Evolutionary conservation across 2,329 filamentous ascomycete species (phyloP), one percentile per base, ranked within the genome.

Genomic region (Sordariomycetes sp.): DNA sequence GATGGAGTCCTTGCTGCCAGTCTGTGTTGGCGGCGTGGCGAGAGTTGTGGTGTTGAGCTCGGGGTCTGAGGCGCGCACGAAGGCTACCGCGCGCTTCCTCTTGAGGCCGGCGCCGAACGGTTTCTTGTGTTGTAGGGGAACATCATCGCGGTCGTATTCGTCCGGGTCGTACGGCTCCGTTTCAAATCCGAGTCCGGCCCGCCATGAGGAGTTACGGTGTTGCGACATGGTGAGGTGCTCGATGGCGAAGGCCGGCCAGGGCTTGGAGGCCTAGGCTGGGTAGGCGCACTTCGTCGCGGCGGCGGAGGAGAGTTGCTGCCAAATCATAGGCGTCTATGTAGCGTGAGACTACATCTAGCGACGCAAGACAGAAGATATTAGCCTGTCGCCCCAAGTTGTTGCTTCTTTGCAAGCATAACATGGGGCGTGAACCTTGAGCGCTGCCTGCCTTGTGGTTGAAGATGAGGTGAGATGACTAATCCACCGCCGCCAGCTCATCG

Each of bases 31-130:
- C 18, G 40, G 22, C 50, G 35, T 37, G n/a, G 54, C 28, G 12
- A 32, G 25, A 3, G 22, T 50, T 14, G 35, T 18, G 16, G 55
- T 53, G 34, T 57, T 28, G 40, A 40, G 32, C 18, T 72, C 69
- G 1, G 70, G 69, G 28, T 73, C 72, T 25, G 75, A 72, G 8
- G 80, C 82, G 24, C 74, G 77, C n/a, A 86, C 80, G 62, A 86
- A 85, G 55, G 78, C 72, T 60, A 86, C 75, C 32, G 70, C 70
- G 55, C 48, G 55, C 62, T 76, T 76, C 58, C 78, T 78, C 67
- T 79, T 77, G 56, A 85, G 67, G 61, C 81, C 81, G 10, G 77
- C 73, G 28, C 82, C 82, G 61, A 83, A 85, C 1, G 80, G 74
- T 54, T 74, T 74, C 62, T 76, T 76, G 60, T 72, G 72, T 55